phyloP scores from a whole-genome alignment of 164 flowering plant species.

The Stephania yunnanensis region DNA sequence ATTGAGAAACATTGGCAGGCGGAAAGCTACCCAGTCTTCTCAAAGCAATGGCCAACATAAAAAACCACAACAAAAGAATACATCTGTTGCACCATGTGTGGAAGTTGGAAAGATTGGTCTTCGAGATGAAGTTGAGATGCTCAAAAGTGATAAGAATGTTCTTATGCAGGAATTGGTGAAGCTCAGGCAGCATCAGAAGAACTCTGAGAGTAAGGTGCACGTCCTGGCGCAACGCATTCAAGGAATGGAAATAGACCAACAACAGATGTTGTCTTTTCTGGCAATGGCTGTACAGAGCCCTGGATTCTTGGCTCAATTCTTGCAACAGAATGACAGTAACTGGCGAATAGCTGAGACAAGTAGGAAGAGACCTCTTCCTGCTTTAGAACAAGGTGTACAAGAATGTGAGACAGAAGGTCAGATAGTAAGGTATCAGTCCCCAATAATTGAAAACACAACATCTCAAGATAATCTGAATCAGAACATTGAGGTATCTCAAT shows the following conservation, averaged over 20 bases:
- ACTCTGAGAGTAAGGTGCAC: constrained; percentile 38
- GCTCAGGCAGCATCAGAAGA: constrained; percentile 51
- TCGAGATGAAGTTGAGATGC: constrained; percentile 55
- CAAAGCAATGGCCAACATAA: constrained; percentile 24
- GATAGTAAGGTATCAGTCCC: constrained; percentile 53
- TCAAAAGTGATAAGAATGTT: constrained; percentile 52
- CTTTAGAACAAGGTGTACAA: constrained; percentile 34
- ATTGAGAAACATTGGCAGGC: constrained; percentile 49
- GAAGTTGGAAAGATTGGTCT: constrained; percentile 26
- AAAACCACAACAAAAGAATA: constrained; percentile 25
- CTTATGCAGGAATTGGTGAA: constrained; percentile 61
- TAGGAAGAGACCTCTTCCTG: constrained; percentile 23
- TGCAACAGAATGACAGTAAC: constrained; percentile 57
- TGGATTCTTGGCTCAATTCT: constrained; percentile 48
- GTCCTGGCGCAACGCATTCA: constrained; percentile 45
- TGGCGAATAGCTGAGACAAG: constrained; percentile 48
- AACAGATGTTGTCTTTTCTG: constrained; percentile 75
- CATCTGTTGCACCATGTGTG: constrained; percentile 19
- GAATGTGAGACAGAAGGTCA: constrained; percentile 33
- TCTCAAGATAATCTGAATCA: constrained; percentile 2
- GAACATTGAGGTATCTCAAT: constrained; percentile 20
- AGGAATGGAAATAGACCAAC: constrained; percentile 75
- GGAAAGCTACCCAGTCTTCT: constrained; percentile 36
- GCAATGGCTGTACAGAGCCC: constrained; percentile 79
- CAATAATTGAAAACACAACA: constrained; percentile 20